Evolutionary conservation across 805 yeast genomes (phyloP).

Genomic region (Metschnikowia reukaufii): DNA sequence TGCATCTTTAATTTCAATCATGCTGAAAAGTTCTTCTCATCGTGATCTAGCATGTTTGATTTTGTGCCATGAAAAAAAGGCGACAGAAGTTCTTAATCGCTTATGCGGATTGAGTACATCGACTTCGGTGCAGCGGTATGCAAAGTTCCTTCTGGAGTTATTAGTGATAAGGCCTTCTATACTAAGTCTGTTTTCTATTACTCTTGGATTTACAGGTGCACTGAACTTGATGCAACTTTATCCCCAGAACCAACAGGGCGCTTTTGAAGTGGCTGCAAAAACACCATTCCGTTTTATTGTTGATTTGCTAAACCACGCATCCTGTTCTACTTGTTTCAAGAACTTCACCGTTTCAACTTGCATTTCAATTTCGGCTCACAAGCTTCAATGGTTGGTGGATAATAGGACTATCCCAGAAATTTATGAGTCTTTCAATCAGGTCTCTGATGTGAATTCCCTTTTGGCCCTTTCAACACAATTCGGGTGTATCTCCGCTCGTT

Average conservation of each 20-base stretch:
- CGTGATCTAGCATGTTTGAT: constrained; percentile 13
- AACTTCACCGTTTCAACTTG: constrained; percentile 10
- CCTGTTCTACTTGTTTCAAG: not conserved
- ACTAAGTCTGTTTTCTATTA: constrained; percentile 4
- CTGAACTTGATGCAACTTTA: constrained; percentile 7
- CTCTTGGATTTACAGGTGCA: constrained; percentile 15
- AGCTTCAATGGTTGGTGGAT: constrained; percentile 2
- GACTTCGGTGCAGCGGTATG: constrained; percentile 8
- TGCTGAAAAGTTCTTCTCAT: constrained; percentile 13
- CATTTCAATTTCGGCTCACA: constrained; percentile 10
- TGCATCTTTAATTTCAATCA: constrained; percentile 5
- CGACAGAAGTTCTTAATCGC: constrained; percentile 11
- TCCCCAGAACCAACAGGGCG: constrained; percentile 11
- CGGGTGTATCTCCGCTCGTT: constrained; percentile 10
- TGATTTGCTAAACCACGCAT: constrained; percentile 17
- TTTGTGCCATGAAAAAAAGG: constrained; percentile 11
- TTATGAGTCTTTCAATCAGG: constrained; percentile 15
- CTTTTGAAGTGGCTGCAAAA: constrained; percentile 14
- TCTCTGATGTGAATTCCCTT: constrained; percentile 12
- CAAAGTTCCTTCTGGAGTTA: constrained; percentile 10
- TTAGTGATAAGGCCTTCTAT: constrained; percentile 9
- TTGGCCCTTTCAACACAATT: constrained; percentile 14
- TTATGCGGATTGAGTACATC: constrained; percentile 9
- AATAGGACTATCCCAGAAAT: not conserved
- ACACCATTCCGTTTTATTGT: constrained; percentile 14